Evolutionary conservation across 192 early-diverging fungal species (phyloP), one percentile per base, ranked within the genome.

Genomic region (Dissophora ornata): DNA sequence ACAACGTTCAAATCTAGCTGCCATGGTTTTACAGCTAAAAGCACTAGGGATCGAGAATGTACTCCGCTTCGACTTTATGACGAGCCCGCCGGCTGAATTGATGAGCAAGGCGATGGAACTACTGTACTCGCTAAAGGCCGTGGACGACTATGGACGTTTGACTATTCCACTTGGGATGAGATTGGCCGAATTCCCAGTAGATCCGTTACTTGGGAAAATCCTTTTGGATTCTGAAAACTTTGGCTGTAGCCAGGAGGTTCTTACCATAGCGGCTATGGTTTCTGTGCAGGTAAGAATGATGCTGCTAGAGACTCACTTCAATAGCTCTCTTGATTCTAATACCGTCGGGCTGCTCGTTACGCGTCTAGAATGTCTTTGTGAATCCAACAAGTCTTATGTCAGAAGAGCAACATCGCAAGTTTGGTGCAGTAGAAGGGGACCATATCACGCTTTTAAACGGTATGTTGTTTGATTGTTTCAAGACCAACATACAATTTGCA

Each of bases 11-110:
- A 90, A 93, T 69, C 52, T 95, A 9, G 85, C 88, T 4, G 79
- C 85, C 2, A 81, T 91, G 42, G 83, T 93, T 12, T 57, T 95
- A 1, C 92, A 92, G 38, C 71, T 95, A 10, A 95, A 94, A 56
- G 90, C 92, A 2, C 69, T 95, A 2, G 94, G 94, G 11, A 89
- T 95, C 42, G 88, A 93, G 38, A 93, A 93, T 57, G 89, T 95
- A 2, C 79, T 93, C 3, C 74, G 88, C 40, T 95, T 94, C 67
- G 89, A 93, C 25, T 95, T 91, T 70, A 67, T 95, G 45, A 89
- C 92, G 9, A 79, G 91, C 16, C 92, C 94, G 18, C 91, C 92
- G 13, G 84, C 89, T 6, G 85, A 89, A 40, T 77, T 90, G 41
- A 85, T 95, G 85, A 84, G 83, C 33, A 84, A 87, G 38, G 87